These are phyloP conservation scores for Artomyces pyxidatus DNA, from an alignment of 768 basidiomycete species.

Conservation along the genomic window DNA sequence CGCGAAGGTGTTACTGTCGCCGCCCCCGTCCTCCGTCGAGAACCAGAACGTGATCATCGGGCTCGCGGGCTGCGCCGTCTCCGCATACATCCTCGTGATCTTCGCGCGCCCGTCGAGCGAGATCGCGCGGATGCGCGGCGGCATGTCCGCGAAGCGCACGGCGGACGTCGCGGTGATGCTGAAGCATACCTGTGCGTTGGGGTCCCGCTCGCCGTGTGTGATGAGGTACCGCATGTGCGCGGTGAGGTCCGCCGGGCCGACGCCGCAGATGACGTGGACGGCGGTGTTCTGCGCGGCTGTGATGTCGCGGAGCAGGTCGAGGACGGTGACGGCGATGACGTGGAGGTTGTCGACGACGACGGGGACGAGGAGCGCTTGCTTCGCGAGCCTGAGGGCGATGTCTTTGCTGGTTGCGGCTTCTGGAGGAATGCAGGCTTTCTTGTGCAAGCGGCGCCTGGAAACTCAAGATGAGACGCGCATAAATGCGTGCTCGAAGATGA, in stretches of 20 bases:
- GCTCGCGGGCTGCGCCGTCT: neutral
- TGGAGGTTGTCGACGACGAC: neutral
- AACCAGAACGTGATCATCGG: neutral
- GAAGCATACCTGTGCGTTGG: neutral
- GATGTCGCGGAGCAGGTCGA: neutral
- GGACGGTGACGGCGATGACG: neutral
- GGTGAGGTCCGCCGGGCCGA: neutral
- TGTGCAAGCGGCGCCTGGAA: neutral
- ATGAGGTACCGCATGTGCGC: neutral
- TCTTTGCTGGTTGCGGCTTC: neutral
- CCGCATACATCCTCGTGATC: neutral
- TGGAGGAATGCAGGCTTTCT: neutral
- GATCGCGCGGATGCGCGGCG: neutral
- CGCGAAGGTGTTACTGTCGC: neutral
- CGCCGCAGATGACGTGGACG: neutral
- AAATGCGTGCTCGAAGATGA: neutral
- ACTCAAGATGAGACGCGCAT: neutral
- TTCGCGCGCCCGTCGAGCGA: neutral
- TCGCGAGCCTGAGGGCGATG: neutral
- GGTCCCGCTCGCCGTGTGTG: neutral
- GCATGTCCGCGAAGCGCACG: neutral
- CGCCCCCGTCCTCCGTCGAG: neutral
- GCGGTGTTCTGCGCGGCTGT: neutral
- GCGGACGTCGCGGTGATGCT: neutral
- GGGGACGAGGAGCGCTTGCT: neutral